phyloP scores from a whole-genome alignment of 306 rosid species.

The Acacia confusa region DNA sequence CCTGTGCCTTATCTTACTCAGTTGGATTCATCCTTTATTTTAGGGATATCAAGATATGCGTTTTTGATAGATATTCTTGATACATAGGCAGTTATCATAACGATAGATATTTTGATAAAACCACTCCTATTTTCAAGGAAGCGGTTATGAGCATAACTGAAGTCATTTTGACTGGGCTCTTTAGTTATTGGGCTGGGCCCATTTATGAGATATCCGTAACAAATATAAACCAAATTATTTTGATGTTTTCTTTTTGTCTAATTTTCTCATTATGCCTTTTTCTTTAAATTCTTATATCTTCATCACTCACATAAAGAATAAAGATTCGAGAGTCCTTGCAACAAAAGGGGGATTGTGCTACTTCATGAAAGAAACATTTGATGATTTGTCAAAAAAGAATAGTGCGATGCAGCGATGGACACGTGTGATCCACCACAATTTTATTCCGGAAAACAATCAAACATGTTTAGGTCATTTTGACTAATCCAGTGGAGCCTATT shows the following conservation, averaged over 20 bases:
- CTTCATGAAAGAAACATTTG: not conserved
- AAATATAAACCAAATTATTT: not conserved
- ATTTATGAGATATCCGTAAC: too few relatives aligned
- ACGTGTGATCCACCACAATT: constrained; percentile 26
- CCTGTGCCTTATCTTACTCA: too few relatives aligned
- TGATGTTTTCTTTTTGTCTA: not conserved
- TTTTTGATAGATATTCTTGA: too few relatives aligned
- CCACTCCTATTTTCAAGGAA: too few relatives aligned
- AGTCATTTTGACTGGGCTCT: too few relatives aligned
- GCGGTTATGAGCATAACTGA: too few relatives aligned
- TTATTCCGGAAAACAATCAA: not conserved
- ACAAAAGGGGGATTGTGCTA: not conserved
- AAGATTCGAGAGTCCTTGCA: not conserved
- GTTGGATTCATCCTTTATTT: too few relatives aligned
- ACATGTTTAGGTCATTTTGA: not conserved
- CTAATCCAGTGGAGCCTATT: not conserved
- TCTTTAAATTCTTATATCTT: not conserved
- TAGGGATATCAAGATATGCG: too few relatives aligned
- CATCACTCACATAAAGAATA: not conserved
- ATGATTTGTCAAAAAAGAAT: not conserved
- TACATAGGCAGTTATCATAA: too few relatives aligned
- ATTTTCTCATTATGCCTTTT: not conserved
- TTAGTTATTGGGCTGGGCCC: too few relatives aligned
- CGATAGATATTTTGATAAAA: too few relatives aligned
- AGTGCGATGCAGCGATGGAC: not conserved